Base-by-base conservation (phyloP, 805 yeast species). In the Candida ficus region DNA sequence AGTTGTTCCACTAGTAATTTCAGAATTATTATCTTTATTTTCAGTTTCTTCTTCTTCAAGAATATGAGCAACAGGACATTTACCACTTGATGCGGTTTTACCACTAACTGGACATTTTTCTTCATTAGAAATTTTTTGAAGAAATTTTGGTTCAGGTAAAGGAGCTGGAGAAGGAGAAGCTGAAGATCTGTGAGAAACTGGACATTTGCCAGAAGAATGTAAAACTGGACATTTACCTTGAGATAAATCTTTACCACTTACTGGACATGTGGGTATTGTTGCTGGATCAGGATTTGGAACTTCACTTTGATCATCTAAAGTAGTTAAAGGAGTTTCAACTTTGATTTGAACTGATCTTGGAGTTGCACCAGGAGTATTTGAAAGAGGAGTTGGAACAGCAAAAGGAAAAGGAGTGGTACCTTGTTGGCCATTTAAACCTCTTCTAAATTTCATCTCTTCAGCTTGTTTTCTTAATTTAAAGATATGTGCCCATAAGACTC, bases 401-500 rank as follows among this genome's bases (percentile, higher is more conserved):
- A 26, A 27, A 13, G 31, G 32, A 18, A 19, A 20, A 23, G 26
- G 12, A 26, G 10, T 26, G 7, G 14, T n/a, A 26, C 7, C 18
- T 17, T 12, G 26, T 20, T 20, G 14, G 3, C 26, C 16, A 10
- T 18, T 35, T 20, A 38, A 28, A 12, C 22, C 35, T 19, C 28
- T 40, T 34, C 35, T 47, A 37, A 40, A 48, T 35, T 55, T 55
- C 43, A 44, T 39, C 30, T 52, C 52, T 38, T 57, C 61, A 11
- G 52, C 61, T 35, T 57, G 57, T 41, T 67, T 70, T 45, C 72
- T 60, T 46, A 68, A 56, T 27, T 63, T 65, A 46, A 68, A 68
- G 20, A 68, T 68, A 45, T 68, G 73, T 5, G 67, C 66, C 82
- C 82, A 76, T 19, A 76, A 50, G 33, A 75, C 70, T 43, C 76